phyloP scores from a whole-genome alignment of 31 red algal genomes.

The Porphyra umbilicalis region DNA sequence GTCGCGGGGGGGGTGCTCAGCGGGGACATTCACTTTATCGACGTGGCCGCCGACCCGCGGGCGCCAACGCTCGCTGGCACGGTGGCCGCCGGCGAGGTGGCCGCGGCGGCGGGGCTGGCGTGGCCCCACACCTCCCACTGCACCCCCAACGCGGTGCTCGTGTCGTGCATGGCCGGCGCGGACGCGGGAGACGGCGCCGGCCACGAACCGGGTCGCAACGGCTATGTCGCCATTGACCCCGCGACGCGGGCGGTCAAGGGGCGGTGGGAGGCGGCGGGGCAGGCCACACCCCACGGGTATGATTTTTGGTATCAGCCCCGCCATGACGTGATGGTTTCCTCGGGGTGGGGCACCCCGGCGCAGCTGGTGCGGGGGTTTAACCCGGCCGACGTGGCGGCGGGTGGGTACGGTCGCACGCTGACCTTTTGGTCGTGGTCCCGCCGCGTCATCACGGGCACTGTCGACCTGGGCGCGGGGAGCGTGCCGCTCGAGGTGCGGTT shows the following conservation, averaged over 20 bases:
- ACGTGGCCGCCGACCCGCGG: conserved; percentile 2
- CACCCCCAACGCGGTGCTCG: background rate
- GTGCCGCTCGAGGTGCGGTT: conserved; percentile 12
- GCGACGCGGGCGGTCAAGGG: background rate
- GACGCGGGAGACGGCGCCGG: background rate
- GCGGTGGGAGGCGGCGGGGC: background rate
- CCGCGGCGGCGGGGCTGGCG: background rate
- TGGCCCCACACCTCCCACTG: background rate
- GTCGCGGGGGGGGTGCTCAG: conserved; percentile 4
- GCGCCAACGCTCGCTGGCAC: conserved; percentile 2
- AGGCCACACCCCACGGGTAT: conserved; percentile 5
- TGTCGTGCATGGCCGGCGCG: background rate
- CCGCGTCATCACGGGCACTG: background rate
- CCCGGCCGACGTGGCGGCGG: background rate
- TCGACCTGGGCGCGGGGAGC: conserved; percentile 8
- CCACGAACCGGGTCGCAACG: too few relatives aligned
- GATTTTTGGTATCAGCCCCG: conserved; percentile 23
- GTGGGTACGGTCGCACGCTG: conserved; percentile 4
- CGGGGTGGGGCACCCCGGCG: conserved; percentile 10
- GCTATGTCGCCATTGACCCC: background rate
- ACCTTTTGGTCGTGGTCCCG: conserved; percentile 13
- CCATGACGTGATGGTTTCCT: conserved; percentile 12
- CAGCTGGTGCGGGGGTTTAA: conserved; percentile 3
- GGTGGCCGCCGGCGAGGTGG: background rate
- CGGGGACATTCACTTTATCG: conserved; percentile 3